Base-by-base conservation (phyloP, 106 monocot genomes). In the Dendrobium catenatum region DNA sequence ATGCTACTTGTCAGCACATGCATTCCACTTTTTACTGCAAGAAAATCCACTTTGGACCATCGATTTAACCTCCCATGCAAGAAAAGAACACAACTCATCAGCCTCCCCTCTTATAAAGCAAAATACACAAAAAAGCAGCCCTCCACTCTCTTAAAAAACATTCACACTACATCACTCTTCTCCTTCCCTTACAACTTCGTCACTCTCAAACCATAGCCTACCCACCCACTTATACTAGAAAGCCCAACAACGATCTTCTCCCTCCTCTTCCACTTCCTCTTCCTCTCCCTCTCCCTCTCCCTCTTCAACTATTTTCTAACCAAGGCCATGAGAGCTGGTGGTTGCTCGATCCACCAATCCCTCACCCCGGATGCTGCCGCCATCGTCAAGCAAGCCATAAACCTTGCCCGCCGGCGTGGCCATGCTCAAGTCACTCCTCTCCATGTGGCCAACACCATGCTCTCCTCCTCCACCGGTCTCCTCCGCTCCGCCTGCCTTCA, bases 361-460 rank as follows among this genome's bases (percentile, higher is more conserved):
- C 89, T 98, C 11, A 93, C 94, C 0, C 78, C 88, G 2, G 97
- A 98, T 75, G 97, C 97, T 0, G 88, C 97, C 5, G 33, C 78
- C 72, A 54, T 93, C 18, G 88, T 98, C 41, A 95, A 94, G 89
- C 97, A 94, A 74, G 89, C 97, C 3, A 85, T 98, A 27, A 84
- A 66, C 83, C 88, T 94, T 5, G 94, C 97, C 1, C 89, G 90
- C 22, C 91, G 93, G 0, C 86, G 97, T 6, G 97, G 97, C 75
- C 94, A 98, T 68, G 97, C 97, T 6, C 97, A 98, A 64, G 97
- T 98, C 31, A 98, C 97, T 10, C 97, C 97, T 5, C 90, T 98
- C 58, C 97, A 98, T 27, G 97, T 98, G n/a, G 97, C 94, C 76
- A 94, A 75, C 88, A 87, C 91, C 81, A 94, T 94, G 97, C 94